Evolutionary conservation across 768 basidiomycete genomes (phyloP).

Genomic region (Galerina marginata): DNA sequence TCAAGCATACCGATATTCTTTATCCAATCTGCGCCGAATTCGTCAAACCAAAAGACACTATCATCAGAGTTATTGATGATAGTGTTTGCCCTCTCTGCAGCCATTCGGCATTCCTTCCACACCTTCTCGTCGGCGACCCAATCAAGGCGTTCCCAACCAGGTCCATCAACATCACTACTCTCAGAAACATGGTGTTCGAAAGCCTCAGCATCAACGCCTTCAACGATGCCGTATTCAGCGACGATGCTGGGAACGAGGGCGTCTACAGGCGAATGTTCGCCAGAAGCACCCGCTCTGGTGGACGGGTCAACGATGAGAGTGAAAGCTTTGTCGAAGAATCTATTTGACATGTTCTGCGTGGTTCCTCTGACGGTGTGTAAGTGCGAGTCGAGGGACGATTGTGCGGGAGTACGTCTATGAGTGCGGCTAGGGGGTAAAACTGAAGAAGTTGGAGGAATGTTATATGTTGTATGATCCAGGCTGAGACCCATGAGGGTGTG

Average conservation of each 20-base stretch:
- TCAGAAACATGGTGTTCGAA: constrained; percentile 35
- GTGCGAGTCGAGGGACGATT: constrained; percentile 66
- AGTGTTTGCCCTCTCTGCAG: constrained; percentile 57
- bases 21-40: constrained; percentile 90
- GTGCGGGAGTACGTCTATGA: constrained; percentile 39
- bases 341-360: constrained; percentile 64
- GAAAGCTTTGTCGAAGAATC: constrained; percentile 91
- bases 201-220: constrained; percentile 60
- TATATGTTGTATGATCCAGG: constrained; percentile 75
- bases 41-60: constrained; percentile 80
- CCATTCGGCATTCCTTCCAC: constrained; percentile 58
- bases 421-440: constrained; percentile 12
- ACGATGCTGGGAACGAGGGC: constrained; percentile 89
- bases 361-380: constrained; percentile 75
- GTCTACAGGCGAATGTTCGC: constrained; percentile 91
- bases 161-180: constrained; percentile 15
- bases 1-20: constrained; percentile 62
- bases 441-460: constrained; percentile 34
- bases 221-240: constrained; percentile 79
- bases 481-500: constrained; percentile 81
- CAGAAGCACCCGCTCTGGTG: constrained; percentile 83
- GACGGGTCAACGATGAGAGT: constrained; percentile 85
- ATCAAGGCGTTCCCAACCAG: constrained; percentile 67
- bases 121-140: constrained; percentile 75
- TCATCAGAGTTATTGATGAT: constrained; percentile 84